Evolutionary conservation across 768 basidiomycete genomes (phyloP).

Genomic region (Suillus lakei): DNA sequence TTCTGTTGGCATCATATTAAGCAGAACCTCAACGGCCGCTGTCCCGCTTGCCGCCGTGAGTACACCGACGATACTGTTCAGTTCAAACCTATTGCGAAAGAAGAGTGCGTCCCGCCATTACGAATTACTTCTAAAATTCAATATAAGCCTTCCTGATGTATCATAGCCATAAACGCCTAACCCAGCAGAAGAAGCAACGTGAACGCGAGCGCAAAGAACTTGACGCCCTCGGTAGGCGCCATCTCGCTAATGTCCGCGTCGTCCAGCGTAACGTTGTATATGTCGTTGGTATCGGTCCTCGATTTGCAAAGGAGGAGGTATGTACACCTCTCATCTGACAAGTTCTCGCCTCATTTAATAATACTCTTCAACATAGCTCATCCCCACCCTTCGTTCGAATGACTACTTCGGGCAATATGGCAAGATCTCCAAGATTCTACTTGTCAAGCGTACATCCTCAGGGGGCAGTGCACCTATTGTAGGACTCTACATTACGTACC

Average conservation of each 20-base stretch:
- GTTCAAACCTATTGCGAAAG: conserved; percentile 92
- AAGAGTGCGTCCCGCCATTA: conserved; percentile 74
- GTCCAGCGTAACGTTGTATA: conserved; percentile 96
- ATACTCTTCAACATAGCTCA: conserved; percentile 55
- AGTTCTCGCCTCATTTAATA: conserved; percentile 10
- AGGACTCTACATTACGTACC: conserved; percentile 96
- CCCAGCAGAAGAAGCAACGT: conserved; percentile 92
- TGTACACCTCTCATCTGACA: conserved; percentile 25
- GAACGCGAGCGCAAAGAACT: conserved; percentile 97
- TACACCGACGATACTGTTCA: conserved; percentile 94
- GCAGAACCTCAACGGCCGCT: conserved; percentile 93
- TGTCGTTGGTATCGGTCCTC: conserved; percentile 92
- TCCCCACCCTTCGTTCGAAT: conserved; percentile 88
- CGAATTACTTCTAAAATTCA: conserved; percentile 13
- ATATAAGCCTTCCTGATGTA: conserved; percentile 20
- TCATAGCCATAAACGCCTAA: conserved; percentile 88
- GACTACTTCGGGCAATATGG: conserved; percentile 99
- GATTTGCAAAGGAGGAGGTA: conserved; percentile 97
- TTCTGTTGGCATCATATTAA: conserved; percentile 99
- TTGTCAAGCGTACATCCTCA: conserved; percentile 86
- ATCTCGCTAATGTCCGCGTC: conserved; percentile 93
- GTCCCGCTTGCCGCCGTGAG: conserved; percentile 92
- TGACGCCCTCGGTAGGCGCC: conserved; percentile 80
- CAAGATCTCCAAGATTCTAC: conserved; percentile 93
- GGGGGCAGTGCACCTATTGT: conserved; percentile 75